Base-by-base conservation (phyloP, 257 asterid species). In the Gynochthodes officinalis region DNA sequence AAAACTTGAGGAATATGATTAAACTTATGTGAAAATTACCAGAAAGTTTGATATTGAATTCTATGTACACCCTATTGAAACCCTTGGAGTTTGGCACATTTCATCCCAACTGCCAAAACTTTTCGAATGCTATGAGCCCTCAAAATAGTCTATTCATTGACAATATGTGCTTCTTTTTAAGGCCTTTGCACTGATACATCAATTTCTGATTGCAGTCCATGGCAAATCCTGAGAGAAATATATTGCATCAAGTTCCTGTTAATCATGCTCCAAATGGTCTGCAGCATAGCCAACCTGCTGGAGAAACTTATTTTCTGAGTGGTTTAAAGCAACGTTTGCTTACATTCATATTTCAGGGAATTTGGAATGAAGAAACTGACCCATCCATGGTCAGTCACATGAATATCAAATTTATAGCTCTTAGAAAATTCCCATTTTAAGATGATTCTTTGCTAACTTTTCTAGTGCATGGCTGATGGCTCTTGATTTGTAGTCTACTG, bases 241-340 rank as follows among this genome's bases (percentile, higher is more conserved):
- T 81, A 76, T 60, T 69, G 63, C 75, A 76, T 57, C 85, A 80
- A 78, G 79, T 67, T 72, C 53, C 77, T 44, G 76, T 72, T 35
- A 79, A 69, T 70, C 79, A 73, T 80, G 71, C 74, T 58, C 84
- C 78, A 69, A 85, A 81, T 77, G 89, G 90, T 78, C 69, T 75
- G 72, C 88, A 83, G 66, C 81, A 76, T 70, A 65, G 69, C 61
- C 81, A 69, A 49, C 72, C 83, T 70, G 70, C 65, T 73, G 83
- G 73, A 1, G 96, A 83, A 67, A 86, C 77, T 84, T 73, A 84
- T 74, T 92, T 88, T 82, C 69, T 95, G 82, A 84, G 89, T 71
- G 98, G 97, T 68, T 83, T 92, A 67, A 95, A 95, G 82, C 99
- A 95, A 79, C 90, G 97, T 21, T 78, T 95, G 84, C 98, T 95